A percentile compares a stretch with the other conserved stretches of the same genome.
Conservation (phyloP, 208 protist genomes). For the Vickermania spadyakhi region DNA sequence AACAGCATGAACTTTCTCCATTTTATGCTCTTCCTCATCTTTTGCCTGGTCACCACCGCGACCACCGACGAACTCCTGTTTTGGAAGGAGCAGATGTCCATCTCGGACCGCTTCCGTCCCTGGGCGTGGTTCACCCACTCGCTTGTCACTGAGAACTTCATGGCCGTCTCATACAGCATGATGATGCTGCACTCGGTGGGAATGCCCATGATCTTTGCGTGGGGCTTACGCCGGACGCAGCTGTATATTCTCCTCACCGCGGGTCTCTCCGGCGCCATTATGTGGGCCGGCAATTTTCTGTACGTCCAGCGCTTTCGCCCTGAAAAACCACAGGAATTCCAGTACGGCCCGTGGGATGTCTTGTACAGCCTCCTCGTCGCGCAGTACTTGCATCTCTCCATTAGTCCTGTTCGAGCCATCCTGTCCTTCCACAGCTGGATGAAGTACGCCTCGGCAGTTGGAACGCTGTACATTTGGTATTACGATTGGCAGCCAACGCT, state of each 20-base stretch:
- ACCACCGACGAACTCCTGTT: slow-evolving; percentile 73
- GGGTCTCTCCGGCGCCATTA: slow-evolving; percentile 59
- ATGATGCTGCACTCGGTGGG: slow-evolving; percentile 84
- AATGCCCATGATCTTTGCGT: slow-evolving; percentile 55
- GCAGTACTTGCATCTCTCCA: slow-evolving; percentile 64
- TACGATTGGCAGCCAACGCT: slow-evolving; percentile 87
- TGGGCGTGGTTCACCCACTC: slow-evolving; percentile 77
- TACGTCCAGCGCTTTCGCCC: slow-evolving; percentile 23
- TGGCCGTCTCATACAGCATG: slow-evolving; percentile 85
- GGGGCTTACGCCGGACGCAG: slow-evolving; percentile 54
- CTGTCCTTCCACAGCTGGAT: slow-evolving; percentile 86
- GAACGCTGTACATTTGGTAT: slow-evolving; percentile 76
- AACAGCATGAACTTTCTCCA: slow-evolving; percentile 84
- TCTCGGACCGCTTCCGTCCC: slow-evolving; percentile 61
- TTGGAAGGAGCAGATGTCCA: slow-evolving; percentile 73
- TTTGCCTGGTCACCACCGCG: slow-evolving; percentile 85
- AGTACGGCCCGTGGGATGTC: slow-evolving; percentile 89
- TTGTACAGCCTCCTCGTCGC: slow-evolving; percentile 74
- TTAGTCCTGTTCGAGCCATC: slow-evolving; percentile 58
- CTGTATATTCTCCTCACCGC: slow-evolving; percentile 54
- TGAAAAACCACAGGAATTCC: slow-evolving; percentile 42
- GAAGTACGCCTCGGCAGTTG: slow-evolving; percentile 82
- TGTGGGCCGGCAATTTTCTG: slow-evolving; percentile 57
- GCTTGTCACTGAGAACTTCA: slow-evolving; percentile 85
- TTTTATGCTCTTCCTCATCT: slow-evolving; percentile 84